A percentile compares a stretch with the other conserved stretches of the same genome.
These are phyloP conservation scores for Onygena corvina DNA, from an alignment of 2,329 filamentous ascomycete genomes.

Conservation along the genomic window DNA sequence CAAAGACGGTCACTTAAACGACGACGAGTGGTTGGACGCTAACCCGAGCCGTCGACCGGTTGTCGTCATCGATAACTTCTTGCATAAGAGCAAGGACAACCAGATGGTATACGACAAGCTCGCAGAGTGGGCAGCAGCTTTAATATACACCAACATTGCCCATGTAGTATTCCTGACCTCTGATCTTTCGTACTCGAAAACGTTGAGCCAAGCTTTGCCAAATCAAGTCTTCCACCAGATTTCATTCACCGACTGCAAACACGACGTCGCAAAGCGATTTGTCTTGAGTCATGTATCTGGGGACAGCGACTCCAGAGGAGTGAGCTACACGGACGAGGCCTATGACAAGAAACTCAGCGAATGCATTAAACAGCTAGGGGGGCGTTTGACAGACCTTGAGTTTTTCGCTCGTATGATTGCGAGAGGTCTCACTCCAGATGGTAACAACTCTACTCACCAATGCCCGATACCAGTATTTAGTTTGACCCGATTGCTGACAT, in stretches of 20 bases:
- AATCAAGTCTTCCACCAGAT: constrained; percentile 84
- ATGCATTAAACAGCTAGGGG: constrained; percentile 71
- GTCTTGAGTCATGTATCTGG: constrained; percentile 61
- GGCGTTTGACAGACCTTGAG: constrained; percentile 88
- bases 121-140: constrained; percentile 75
- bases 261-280: constrained; percentile 76
- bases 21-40: constrained; percentile 80
- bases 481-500: constrained; percentile 16
- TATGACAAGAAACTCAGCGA: constrained; percentile 63
- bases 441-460: constrained; percentile 20
- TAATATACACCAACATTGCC: constrained; percentile 78
- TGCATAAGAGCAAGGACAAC: constrained; percentile 62
- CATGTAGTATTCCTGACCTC: constrained; percentile 92
- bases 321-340: constrained; percentile 24
- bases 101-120: constrained; percentile 61
- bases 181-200: constrained; percentile 79
- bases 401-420: constrained; percentile 84
- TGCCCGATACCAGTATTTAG: background rate
- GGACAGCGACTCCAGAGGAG: constrained; percentile 26
- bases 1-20: constrained; percentile 57
- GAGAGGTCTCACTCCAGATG: constrained; percentile 66
- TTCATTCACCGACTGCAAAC: constrained; percentile 72
- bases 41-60: constrained; percentile 75
- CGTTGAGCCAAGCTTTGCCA: constrained; percentile 72
- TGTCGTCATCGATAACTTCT: constrained; percentile 82